phyloP scores from a whole-genome alignment of 352 stramenopile genomes.

The Phytophthora ramorum region DNA sequence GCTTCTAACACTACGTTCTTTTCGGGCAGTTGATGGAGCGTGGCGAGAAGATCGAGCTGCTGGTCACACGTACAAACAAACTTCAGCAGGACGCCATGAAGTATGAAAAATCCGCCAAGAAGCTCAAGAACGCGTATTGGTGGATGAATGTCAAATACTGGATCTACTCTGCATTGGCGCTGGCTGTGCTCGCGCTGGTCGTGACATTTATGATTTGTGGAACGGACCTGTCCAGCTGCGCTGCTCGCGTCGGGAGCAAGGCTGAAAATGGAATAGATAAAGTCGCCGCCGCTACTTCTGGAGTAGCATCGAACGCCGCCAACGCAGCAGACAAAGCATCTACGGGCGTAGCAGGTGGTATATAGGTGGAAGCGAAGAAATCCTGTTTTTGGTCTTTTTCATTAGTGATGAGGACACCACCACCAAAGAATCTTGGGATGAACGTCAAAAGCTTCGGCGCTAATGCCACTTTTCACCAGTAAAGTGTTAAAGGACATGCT shows the following conservation, averaged over 20 bases:
- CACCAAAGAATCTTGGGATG: conserved; percentile 10
- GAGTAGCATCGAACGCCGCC: conserved; percentile 21
- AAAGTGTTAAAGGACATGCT: conserved; percentile 24
- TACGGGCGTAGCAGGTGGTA: conserved; percentile 31
- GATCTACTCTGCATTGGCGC: conserved; percentile 60
- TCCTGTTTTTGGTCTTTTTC: conserved; percentile 29
- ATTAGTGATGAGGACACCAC: conserved; percentile 20
- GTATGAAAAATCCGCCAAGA: conserved; percentile 94
- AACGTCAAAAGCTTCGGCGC: conserved; percentile 13
- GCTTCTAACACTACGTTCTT: not conserved
- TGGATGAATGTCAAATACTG: conserved; percentile 89
- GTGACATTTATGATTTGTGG: conserved; percentile 80
- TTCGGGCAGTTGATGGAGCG: conserved; percentile 92
- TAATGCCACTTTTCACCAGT: conserved; percentile 19
- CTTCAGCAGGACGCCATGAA: conserved; percentile 97
- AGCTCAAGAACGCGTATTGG: conserved; percentile 92
- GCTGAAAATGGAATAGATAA: conserved; percentile 46
- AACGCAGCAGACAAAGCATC: conserved; percentile 31
- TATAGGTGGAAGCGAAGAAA: conserved; percentile 29
- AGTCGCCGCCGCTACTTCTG: conserved; percentile 15
- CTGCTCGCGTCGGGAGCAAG: conserved; percentile 46
- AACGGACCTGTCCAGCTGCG: conserved; percentile 71
- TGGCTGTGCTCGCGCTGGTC: conserved; percentile 68
- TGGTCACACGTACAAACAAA: conserved; percentile 89
- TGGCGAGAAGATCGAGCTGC: conserved; percentile 98